Conservation (phyloP, 305 asterid species). For the Fraxinus baroniana region DNA sequence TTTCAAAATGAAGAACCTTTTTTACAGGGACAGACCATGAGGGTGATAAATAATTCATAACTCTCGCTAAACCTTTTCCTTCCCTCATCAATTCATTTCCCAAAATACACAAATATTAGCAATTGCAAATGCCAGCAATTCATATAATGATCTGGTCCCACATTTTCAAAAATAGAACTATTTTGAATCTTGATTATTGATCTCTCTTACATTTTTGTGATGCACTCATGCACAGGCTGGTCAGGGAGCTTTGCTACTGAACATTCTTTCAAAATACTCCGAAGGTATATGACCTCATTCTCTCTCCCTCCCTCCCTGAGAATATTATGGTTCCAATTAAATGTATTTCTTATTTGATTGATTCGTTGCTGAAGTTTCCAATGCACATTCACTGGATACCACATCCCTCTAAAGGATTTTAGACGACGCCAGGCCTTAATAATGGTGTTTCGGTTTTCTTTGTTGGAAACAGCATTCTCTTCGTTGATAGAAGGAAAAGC, state of each 20-base stretch:
- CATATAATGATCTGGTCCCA: background rate
- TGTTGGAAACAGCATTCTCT: slow-evolving; percentile 70
- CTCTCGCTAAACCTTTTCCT: background rate
- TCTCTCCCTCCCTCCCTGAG: background rate
- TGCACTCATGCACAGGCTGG: slow-evolving; percentile 12
- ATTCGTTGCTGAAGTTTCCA: background rate
- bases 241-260: slow-evolving; percentile 22
- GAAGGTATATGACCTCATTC: slow-evolving; percentile 14
- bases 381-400: background rate
- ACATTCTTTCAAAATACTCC: slow-evolving; percentile 27
- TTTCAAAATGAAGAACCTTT: background rate
- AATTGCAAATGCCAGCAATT: background rate
- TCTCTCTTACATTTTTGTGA: background rate
- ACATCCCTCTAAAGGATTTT: background rate
- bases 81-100: background rate
- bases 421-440: background rate
- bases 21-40: background rate
- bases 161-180: background rate
- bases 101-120: background rate
- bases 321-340: background rate
- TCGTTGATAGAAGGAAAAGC: slow-evolving; percentile 95
- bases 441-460: slow-evolving; percentile 23
- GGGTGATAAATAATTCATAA: background rate
- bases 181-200: background rate
- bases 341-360: slow-evolving; percentile 1